Evolutionary conservation across 2,329 filamentous ascomycete species (phyloP).

Genomic region (Calcarisporium arbuscula): DNA sequence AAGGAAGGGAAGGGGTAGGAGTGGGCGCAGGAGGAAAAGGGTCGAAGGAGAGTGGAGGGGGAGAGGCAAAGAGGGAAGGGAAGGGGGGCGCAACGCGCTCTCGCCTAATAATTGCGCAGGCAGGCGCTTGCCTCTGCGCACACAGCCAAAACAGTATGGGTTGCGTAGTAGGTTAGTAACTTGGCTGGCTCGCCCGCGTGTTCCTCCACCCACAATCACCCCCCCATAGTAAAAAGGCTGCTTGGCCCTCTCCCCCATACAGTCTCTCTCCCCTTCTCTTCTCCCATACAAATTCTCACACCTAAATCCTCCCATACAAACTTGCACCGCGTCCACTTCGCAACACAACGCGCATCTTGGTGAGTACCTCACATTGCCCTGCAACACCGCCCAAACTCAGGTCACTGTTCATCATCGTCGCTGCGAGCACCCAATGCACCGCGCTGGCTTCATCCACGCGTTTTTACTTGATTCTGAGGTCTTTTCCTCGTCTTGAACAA

Average conservation of each 20-base stretch:
- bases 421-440: constrained; percentile 8
- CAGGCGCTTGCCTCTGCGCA: too few relatives aligned
- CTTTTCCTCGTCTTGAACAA: constrained; percentile 8
- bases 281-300: constrained; percentile 57
- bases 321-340: constrained; percentile 33
- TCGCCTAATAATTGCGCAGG: too few relatives aligned
- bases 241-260: constrained; percentile 48
- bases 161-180: too few relatives aligned
- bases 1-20: too few relatives aligned
- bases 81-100: too few relatives aligned
- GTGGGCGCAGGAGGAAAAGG: too few relatives aligned
- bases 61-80: too few relatives aligned
- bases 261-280: constrained; percentile 48
- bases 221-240: constrained; percentile 60
- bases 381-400: constrained; percentile 9
- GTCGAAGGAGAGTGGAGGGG: too few relatives aligned
- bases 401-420: constrained; percentile 21
- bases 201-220: constrained; percentile 48
- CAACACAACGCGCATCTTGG: constrained; percentile 36
- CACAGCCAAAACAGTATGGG: too few relatives aligned
- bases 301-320: constrained; percentile 47
- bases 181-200: constrained; percentile 17
- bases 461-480: constrained; percentile 14
- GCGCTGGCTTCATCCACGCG: constrained; percentile 8
- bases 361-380: constrained; percentile 45